phyloP scores from a whole-genome alignment of 805 yeast species.

The Vanderwaltozyma verrucispora region DNA sequence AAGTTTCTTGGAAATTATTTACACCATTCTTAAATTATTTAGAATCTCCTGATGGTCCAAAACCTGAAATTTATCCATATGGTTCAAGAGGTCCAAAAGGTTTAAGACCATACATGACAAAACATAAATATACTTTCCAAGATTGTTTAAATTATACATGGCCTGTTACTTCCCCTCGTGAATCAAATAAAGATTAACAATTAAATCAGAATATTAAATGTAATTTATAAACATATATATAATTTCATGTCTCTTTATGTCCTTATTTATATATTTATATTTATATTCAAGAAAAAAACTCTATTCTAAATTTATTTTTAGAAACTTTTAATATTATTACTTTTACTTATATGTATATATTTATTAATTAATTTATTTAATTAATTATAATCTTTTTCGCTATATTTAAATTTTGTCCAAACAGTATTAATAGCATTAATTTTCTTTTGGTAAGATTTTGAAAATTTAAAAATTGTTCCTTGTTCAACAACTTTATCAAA shows the following conservation, averaged over 20 bases:
- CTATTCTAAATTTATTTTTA: no score
- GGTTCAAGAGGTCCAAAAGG: constrained; percentile 84
- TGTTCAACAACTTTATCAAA: background rate
- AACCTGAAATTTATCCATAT: constrained; percentile 63
- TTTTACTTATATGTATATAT: no score
- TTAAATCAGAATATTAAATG: background rate
- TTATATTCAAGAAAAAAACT: no score
- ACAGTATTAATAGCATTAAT: constrained; percentile 1
- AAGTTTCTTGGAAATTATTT: constrained; percentile 84
- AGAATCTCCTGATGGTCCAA: constrained; percentile 61
- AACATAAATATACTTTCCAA: constrained; percentile 60
- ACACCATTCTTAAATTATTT: constrained; percentile 80
- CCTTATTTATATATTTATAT: no score
- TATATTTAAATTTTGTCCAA: constrained; percentile 1
- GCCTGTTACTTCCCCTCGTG: constrained; percentile 63
- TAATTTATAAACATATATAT: no score
- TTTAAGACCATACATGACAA: constrained; percentile 48
- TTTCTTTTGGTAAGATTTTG: background rate
- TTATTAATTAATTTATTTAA: no score
- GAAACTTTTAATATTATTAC: no score
- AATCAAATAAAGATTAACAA: constrained; percentile 2
- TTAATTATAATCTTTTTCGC: no score
- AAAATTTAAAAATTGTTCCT: background rate
- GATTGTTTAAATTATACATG: constrained; percentile 67
- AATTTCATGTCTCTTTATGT: no score